Evolutionary conservation across 257 asterid species (phyloP), one percentile per base, ranked within the genome.

Genomic region (Schizonepeta tenuifolia): DNA sequence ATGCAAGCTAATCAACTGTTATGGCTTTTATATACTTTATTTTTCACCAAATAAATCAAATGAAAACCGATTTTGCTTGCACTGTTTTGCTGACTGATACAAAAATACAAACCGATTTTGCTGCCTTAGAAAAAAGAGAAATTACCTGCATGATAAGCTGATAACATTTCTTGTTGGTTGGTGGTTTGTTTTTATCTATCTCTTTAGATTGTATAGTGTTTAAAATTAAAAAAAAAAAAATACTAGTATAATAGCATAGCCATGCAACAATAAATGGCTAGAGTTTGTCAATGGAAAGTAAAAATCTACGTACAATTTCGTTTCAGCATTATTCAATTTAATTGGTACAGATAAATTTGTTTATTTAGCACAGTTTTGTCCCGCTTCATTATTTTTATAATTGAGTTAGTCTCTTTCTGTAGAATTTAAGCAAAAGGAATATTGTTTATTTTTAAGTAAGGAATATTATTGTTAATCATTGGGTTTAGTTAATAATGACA

Each of bases 401-500:
- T 40, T 10, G 6, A 22, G 41, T 62, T 62, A 51, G 71, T 73
- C 65, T 36, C 26, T 6, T 64, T 53, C 4, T 40, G 49, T 40
- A 7, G 5, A 56, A 20, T 14, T 67, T 21, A 66, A 74, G 9
- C 26, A 47, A 67, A 66, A 17, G 15, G 53, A 65, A 57, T 57
- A 57, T 43, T 28, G 5, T 31, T 4, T 31, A 4, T 28, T 31
- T 5, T 31, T 4, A 31, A 31, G 41, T 7, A 36, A 36, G 11
- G 41, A 36, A 47, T 15, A 15, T 15, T 22, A 22, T 0, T 58
- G 54, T 47, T 58, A 58, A 33, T 58, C 18, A 57, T 75, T 36
- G 38, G 33, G 49, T 68, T 60, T 69, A 53, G 60, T 38, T 24
- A 69, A 53, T 76, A 69, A 62, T 26, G 70, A 62, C 54, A 70